Evolutionary conservation across 768 basidiomycete genomes (phyloP), one percentile per base, ranked within the genome.

Genomic region (Multifurca ochricompacta): DNA sequence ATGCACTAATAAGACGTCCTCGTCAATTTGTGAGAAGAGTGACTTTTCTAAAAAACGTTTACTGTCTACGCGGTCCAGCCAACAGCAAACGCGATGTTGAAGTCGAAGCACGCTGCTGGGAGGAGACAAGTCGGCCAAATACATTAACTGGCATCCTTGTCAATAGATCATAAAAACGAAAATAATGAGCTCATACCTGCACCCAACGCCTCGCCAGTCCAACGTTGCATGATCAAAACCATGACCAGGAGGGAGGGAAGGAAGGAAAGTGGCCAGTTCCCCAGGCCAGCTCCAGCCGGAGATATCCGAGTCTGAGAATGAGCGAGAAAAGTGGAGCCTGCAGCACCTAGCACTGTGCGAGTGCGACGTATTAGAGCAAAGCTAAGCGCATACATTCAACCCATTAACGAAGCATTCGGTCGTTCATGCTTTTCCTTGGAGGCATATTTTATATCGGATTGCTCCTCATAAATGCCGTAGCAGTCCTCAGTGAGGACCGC

Each of bases 401-500:
- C 14, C 49, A 51, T 23, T 41, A 23, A 13, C 36, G 11, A 21
- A 28, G n/a, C 43, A 54, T 19, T 28, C 41, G 34, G 37, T 21
- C 43, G 46, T 66, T 61, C 52, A 82, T 82, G 77, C 70, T 80
- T 54, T 69, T 76, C 54, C 70, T 90, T 41, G 88, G 87, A 36
- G 79, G 79, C 14, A 78, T 96, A 60, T 71, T 97, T 62, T 91
- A 96, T 74, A 85, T 92, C 52, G 74, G 82, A 23, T 76, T 99
- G 21, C 81, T 99, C 39, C 74, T 97, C 66, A 81, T 93, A 63
- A 98, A 99, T 69, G 91, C 93, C 41, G 82, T 98, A 68, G 95
- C 95, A 7, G 85, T 99, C 54, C 77, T 99, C 58, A 95, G 84
- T 64, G 95, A 99, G 70, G 95, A 99, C 63, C 81, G 95, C 6